These are phyloP conservation scores for Physcomitrellopsis africana DNA, from an alignment of 225 moss, liverwort and hornwort species.

Conservation along the genomic window DNA sequence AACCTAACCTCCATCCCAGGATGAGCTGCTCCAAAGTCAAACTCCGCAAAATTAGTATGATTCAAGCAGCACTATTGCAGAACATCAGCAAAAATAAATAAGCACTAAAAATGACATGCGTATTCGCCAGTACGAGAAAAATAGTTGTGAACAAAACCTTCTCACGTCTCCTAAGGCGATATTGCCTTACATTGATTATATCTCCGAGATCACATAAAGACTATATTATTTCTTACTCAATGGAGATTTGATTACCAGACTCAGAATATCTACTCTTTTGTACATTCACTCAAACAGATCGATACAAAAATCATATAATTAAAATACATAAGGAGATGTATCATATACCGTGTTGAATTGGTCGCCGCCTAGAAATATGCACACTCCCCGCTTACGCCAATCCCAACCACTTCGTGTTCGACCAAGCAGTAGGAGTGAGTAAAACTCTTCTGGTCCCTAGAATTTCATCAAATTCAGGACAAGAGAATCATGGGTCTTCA, in stretches of 20 bases:
- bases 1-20: constrained; percentile 73
- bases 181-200: background rate
- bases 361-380: constrained; percentile 82
- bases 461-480: constrained; percentile 25
- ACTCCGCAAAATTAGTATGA: constrained; percentile 11
- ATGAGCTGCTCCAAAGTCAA: constrained; percentile 53
- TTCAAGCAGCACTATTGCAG: background rate
- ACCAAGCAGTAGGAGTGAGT: constrained; percentile 67
- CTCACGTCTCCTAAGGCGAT: background rate
- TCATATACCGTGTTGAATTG: constrained; percentile 71
- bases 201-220: background rate
- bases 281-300: constrained; percentile 1
- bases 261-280: background rate
- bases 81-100: background rate
- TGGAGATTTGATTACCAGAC: background rate
- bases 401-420: constrained; percentile 63
- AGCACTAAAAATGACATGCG: constrained; percentile 5
- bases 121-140: constrained; percentile 13
- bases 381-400: constrained; percentile 74
- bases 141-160: background rate
- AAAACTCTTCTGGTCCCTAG: constrained; percentile 77
- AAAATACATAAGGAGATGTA: background rate
- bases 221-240: background rate
- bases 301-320: background rate
- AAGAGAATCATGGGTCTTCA: background rate